Percentiles rank a stretch among this genome's conserved stretches.
Conservation (phyloP, 2,329 filamentous ascomycete genomes). For the Penicillium crustosum region DNA sequence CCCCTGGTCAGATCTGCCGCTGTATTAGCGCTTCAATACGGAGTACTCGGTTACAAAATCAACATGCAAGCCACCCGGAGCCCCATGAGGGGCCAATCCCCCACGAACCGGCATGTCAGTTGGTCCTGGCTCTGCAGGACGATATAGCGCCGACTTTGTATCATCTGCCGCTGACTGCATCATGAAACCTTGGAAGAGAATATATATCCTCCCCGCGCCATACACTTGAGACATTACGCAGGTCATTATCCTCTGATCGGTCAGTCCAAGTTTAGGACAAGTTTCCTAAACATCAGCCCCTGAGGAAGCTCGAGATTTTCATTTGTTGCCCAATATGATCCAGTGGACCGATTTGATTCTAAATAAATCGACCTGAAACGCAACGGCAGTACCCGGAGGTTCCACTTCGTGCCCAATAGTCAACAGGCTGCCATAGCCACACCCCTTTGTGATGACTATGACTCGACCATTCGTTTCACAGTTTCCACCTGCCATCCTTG, state of each 20-base stretch:
- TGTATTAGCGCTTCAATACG: not conserved
- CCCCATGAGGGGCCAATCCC: slow-evolving; percentile 4
- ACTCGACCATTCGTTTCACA: slow-evolving; percentile 7
- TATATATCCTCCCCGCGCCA: not conserved
- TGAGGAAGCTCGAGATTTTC: not conserved
- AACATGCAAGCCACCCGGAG: slow-evolving; percentile 6
- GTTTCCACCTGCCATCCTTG: slow-evolving; percentile 14
- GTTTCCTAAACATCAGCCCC: slow-evolving; percentile 2
- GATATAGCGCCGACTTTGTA: not conserved
- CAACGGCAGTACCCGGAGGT: slow-evolving; percentile 8
- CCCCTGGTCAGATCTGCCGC: not conserved
- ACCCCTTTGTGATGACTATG: slow-evolving; percentile 3
- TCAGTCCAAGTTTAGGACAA: not conserved
- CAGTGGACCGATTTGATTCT: slow-evolving; percentile 4
- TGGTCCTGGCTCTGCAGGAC: not conserved
- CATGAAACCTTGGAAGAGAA: not conserved
- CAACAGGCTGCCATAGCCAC: slow-evolving; percentile 7
- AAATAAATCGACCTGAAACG: slow-evolving; percentile 10
- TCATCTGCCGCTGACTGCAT: slow-evolving; percentile 13
- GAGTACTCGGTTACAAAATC: not conserved
- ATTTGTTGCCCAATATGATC: slow-evolving; percentile 10
- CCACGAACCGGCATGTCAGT: not conserved
- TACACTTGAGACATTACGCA: not conserved
- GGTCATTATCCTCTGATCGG: not conserved
- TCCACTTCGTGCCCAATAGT: slow-evolving; percentile 13